Percentiles rank a stretch among this genome's conserved stretches.
Conservation (phyloP, 768 basidiomycete species). For the Lactarius pseudohatsudake region DNA sequence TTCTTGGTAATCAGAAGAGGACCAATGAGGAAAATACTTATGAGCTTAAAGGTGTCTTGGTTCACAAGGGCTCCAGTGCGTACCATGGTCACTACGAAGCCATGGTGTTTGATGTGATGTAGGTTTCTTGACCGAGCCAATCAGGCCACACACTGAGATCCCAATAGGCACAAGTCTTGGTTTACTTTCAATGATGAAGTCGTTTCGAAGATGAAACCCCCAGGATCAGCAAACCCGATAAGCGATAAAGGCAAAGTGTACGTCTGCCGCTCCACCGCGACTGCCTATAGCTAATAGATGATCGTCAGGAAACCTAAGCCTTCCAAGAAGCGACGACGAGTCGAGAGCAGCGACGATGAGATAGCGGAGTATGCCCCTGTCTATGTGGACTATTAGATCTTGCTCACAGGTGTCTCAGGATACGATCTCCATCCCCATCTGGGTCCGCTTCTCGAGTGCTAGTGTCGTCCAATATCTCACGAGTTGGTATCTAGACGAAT, state of each 20-base stretch:
- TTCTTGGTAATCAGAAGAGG: conserved; percentile 38
- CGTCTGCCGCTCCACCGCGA: neutral
- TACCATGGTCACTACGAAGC: conserved; percentile 91
- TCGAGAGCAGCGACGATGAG: conserved; percentile 53
- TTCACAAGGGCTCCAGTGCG: conserved; percentile 91
- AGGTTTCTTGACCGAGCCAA: conserved; percentile 32
- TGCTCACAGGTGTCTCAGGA: conserved; percentile 17
- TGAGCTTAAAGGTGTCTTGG: conserved; percentile 78
- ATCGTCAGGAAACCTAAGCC: conserved; percentile 21
- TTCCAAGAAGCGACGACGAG: conserved; percentile 50
- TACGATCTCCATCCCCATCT: conserved; percentile 18
- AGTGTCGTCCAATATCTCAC: neutral
- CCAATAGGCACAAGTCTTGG: conserved; percentile 66
- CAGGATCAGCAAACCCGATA: conserved; percentile 45
- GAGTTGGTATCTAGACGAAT: conserved; percentile 38
- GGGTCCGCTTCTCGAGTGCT: conserved; percentile 5
- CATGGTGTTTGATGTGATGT: conserved; percentile 75
- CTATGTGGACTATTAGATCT: conserved; percentile 2
- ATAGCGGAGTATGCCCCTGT: conserved; percentile 26
- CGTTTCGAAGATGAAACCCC: conserved; percentile 61
- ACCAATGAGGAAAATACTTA: conserved; percentile 50
- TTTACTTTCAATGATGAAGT: conserved; percentile 91
- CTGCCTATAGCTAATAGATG: conserved; percentile 3
- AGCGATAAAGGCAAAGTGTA: conserved; percentile 31
- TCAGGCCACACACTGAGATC: conserved; percentile 1